Percentiles rank a stretch among this genome's conserved stretches.
Evolutionary conservation across 1,284 basidiomycete genomes (phyloP).

Genomic region (Ceratobasidium sp.): DNA sequence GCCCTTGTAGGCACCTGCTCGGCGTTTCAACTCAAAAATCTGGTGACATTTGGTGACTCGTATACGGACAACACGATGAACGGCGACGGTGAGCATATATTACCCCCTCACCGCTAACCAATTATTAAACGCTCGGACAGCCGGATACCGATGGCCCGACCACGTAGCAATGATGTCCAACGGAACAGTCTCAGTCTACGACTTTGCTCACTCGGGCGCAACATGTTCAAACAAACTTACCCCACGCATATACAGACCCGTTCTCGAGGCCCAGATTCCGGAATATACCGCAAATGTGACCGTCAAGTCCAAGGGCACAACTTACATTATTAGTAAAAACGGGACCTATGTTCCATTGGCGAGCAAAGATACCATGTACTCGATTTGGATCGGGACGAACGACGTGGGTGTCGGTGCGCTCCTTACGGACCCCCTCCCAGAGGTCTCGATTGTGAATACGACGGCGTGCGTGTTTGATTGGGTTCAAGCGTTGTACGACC

Average conservation of each 20-base stretch:
- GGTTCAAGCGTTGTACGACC: conserved; percentile 54
- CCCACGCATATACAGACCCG: conserved; percentile 53
- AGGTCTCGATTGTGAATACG: conserved; percentile 54
- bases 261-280: conserved; percentile 56
- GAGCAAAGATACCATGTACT: conserved; percentile 52
- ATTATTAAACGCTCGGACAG: neutral
- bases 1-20: conserved; percentile 21
- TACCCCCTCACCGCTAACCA: neutral
- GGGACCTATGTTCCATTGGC: conserved; percentile 21
- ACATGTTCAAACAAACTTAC: conserved; percentile 58
- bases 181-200: conserved; percentile 50
- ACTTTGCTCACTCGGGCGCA: conserved; percentile 56
- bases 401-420: conserved; percentile 53
- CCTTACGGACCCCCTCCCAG: conserved; percentile 52
- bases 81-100: conserved; percentile 46
- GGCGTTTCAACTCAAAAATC: conserved; percentile 23
- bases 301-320: conserved; percentile 8
- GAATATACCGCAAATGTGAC: conserved; percentile 20
- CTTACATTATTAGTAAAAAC: conserved; percentile 26
- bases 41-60: conserved; percentile 50
- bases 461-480: conserved; percentile 55
- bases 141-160: conserved; percentile 52
- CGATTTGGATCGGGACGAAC: conserved; percentile 58
- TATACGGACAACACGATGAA: conserved; percentile 52
- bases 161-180: conserved; percentile 51